Base-by-base conservation (phyloP, 177 flowering plant species). In the Vitis hybrid region DNA sequence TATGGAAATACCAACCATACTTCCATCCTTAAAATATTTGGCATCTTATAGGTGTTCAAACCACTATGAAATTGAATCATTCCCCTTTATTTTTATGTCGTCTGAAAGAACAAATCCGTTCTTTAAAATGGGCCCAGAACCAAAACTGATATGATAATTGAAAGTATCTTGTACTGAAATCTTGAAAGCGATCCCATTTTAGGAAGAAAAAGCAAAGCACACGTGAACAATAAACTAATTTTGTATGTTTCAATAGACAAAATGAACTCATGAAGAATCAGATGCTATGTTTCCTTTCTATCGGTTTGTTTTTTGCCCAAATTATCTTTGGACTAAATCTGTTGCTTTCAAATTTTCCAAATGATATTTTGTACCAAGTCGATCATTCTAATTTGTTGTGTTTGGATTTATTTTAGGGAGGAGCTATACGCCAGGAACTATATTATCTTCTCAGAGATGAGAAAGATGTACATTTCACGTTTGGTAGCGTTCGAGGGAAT, bases 381-480 rank as follows among this genome's bases (percentile, higher is more conserved):
- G 30, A 3, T 65, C 57, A 52, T 62, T 32, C 65, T 57, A 62
- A 62, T 40, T 62, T 40, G 3, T 49, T 52, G 14, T 30, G 40
- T 13, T n/a, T 67, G n/a, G 8, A 61, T 54, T 15, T 73, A 5
- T 71, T 55, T 67, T 87, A 91, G 98, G 97, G 91, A 64, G 97
- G 97, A 62, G 64, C 64, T 52, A 86, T 94, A 73, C 90, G 97
- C 16, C 97, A 88, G 75, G 92, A 87, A 69, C 84, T 94, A 27
- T 91, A 82, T 75, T 81, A 91, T 81, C 89, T 94, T 65, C 89
- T 92, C 50, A 89, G 86, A 84, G 90, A 86, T 71, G 97, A 94
- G 76, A 79, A 82, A 57, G 94, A 91, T 62, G 97, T 91, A 1
- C 93, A 91, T 71, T 94, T 94, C 71, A 14, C 85, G 46, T 92